Conservation (phyloP, 441 rosid genomes). For the Gossypium davidsonii region DNA sequence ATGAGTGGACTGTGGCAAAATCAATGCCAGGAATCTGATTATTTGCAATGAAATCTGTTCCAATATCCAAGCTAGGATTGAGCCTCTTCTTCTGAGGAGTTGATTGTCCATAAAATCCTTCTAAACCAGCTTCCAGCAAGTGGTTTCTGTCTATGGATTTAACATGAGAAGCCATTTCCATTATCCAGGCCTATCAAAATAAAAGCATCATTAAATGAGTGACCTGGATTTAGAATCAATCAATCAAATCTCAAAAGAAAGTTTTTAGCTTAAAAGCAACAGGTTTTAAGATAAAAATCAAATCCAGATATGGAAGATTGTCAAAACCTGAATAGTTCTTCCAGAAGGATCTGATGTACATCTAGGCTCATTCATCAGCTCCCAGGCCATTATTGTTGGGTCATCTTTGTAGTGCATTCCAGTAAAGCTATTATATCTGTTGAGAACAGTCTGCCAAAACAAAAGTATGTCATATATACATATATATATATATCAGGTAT, state of each 20-base stretch:
- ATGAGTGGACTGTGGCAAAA: constrained; percentile 61
- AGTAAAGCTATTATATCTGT: constrained; percentile 49
- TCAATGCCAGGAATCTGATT: constrained; percentile 53
- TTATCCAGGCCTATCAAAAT: constrained; percentile 50
- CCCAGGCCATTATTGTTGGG: constrained; percentile 79
- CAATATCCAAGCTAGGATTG: constrained; percentile 46
- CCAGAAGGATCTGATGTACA: constrained; percentile 67
- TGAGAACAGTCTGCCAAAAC: constrained; percentile 43
- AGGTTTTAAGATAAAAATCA: background rate
- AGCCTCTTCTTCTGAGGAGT: constrained; percentile 48
- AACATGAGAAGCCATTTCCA: constrained; percentile 61
- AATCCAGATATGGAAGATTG: background rate
- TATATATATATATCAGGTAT: background rate
- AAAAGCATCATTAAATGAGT: no score
- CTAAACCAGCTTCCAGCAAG: constrained; percentile 62
- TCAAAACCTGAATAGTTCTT: constrained; percentile 54
- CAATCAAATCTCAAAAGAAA: background rate
- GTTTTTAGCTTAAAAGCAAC: background rate
- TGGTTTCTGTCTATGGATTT: constrained; percentile 61
- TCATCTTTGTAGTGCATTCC: constrained; percentile 60
- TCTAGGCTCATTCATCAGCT: constrained; percentile 79
- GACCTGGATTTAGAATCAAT: constrained; percentile 1
- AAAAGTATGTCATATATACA: background rate
- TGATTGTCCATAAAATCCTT: constrained; percentile 68
- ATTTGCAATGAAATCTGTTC: constrained; percentile 17